Evolutionary conservation across 169 alveolate species (phyloP), one percentile per base, ranked within the genome.

Genomic region (Eimeria maxima): DNA sequence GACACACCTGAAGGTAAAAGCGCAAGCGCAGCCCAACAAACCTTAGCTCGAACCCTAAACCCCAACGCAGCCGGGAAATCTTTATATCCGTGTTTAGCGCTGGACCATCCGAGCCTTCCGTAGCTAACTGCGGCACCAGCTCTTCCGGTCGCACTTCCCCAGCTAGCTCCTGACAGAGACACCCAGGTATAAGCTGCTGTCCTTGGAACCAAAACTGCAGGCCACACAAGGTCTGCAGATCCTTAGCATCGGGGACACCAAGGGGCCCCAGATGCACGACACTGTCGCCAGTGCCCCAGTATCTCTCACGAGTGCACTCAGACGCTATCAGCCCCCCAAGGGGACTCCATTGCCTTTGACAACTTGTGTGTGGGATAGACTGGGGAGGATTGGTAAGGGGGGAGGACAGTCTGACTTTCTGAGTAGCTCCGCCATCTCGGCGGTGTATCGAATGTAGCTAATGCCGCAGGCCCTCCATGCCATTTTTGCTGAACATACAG

Each of bases 361-460:
- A 4, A 74, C n/a, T 29, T 83, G 91, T 83, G 91, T 18, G 55
- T 38, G 27, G 38, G 38, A 33, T 33, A 33, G 38, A 33, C 38
- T 33, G 38, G 38, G 38, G 38, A 33, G 38, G 38, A 33, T 33
- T 33, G 38, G 1, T 33, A 33, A 1, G 38, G 38, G 38, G 38
- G 38, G 38, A 33, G 38, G 38, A 33, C 1, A 44, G n/a, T 1
- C 96, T 81, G 81, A 93, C 96, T 83, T 87, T 8, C 96, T 10
- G 24, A 93, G 93, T 13, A 93, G 93, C 27, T 87, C 93, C 5
- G 96, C 93, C 96, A 93, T 93, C 57, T 93, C 96, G 7, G 96
- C 93, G 29, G 96, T 65, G 93, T 93, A 93, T 44, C 96, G 84
- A 57, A 80, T 47, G 89, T 73, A 93, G 67, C 81, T 44, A 38